Base-by-base conservation (phyloP, 73 alveolate genomes). In the Paramecium sexaurelia region DNA sequence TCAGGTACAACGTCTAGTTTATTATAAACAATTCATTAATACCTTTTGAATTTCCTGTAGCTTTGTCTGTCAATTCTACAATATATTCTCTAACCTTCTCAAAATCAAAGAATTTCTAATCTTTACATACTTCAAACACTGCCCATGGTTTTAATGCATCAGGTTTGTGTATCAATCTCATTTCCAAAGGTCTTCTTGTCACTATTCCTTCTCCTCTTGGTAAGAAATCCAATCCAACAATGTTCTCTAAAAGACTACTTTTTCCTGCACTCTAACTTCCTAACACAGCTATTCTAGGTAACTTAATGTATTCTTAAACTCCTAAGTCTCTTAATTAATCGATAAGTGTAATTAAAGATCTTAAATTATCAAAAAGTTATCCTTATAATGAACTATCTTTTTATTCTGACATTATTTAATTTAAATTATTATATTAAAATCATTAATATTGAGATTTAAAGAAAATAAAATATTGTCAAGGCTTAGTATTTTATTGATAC, bases 281-380 rank as follows among this genome's bases (percentile, higher is more conserved):
- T 32, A 91, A 78, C 56, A 84, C 92, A 29, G 92, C 95, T 17
- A 98, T 98, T 75, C 99, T 94, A 2, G 99, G 99, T 55, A 98
- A 93, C 69, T 95, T 97, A 92, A 98, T 98, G 96, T 97, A 97
- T 92, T 98, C 95, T 75, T 93, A 93, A 55, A 98, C 98, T 29
- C 99, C 99, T 32, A 93, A 97, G 85, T 98, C 99, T 92, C 99
- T 95, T 85, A 98, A 95, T 93, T 98, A 98, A 94, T 98, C 99
- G 32, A 92, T 93, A 55, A 93, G 85, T 27, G 86, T 33, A 20
- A 92, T 69, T 22, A 91, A 37, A 51, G 95, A 56, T 91, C 95
- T 91, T 51, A 91, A 61, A 61, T 91, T 91, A 32, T 71, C 75
- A 73, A 82, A 82, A 47, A 91, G 87, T 39, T 66, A 8, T 55